These are phyloP conservation scores for Trichoderma sp. DNA, from an alignment of 2,329 filamentous ascomycete genomes.

Conservation along the genomic window DNA sequence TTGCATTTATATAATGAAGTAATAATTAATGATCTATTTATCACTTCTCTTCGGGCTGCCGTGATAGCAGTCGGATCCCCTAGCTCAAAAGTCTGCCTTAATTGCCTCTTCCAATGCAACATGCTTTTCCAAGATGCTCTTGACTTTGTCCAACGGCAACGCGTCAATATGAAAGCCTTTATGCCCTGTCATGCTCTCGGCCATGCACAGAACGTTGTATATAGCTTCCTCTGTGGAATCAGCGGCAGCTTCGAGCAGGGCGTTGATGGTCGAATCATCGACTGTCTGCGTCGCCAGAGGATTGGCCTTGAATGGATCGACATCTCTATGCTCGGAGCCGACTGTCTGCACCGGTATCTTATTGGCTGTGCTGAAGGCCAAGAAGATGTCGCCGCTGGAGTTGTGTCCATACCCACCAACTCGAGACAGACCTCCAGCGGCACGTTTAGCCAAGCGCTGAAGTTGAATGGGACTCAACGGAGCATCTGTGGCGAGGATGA, in stretches of 20 bases:
- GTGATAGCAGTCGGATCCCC: background rate
- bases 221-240: conserved; percentile 68
- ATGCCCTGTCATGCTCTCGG: conserved; percentile 59
- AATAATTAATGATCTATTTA: background rate
- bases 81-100: background rate
- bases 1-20: background rate
- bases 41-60: no score
- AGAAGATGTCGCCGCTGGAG: conserved; percentile 61
- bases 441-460: conserved; percentile 56
- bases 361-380: conserved; percentile 62
- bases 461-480: conserved; percentile 58
- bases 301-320: conserved; percentile 45
- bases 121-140: conserved; percentile 44
- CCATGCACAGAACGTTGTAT: conserved; percentile 63
- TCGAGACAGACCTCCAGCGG: conserved; percentile 57
- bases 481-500: conserved; percentile 60
- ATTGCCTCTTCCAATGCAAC: background rate
- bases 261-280: conserved; percentile 62
- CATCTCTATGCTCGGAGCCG: conserved; percentile 27
- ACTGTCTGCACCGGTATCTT: conserved; percentile 32
- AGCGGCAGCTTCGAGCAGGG: conserved; percentile 60
- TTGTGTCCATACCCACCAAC: conserved; percentile 61
- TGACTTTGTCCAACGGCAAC: conserved; percentile 49
- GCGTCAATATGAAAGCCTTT: conserved; percentile 52
- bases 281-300: conserved; percentile 37